Base-by-base conservation (phyloP, 345 rosid species). In the Noccaea caerulescens region DNA sequence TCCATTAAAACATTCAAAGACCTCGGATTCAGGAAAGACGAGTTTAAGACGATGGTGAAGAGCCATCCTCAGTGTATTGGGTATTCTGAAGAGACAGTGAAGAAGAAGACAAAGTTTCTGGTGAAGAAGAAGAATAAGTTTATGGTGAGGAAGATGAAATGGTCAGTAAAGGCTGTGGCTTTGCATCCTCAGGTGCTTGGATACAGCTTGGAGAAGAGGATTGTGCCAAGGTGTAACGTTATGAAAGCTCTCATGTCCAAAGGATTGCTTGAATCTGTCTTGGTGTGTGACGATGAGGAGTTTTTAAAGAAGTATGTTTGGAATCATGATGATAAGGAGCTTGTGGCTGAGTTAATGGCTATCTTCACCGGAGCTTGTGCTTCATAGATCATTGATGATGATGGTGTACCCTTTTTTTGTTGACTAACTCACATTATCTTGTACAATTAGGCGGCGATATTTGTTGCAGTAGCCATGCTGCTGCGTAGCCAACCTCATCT, bases 141-240 rank as follows among this genome's bases (percentile, higher is more conserved):
- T 6, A 4, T 4, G 6, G 36, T 33, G 36, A 5, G 7, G 36
- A 33, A 70, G 60, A 69, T 57, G 73, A 57, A 66, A 49, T 82
- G 74, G 69, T 20, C 63, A 45, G 10, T 77, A 10, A 3, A 34
- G 43, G 41, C 9, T n/a, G 14, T 80, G 10, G 66, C 45, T 37
- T 12, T 2, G 9, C 4, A 0, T 12, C 82, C 80, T 25, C 11
- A 9, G 3, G 56, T 68, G 14, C 1, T 82, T 11, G 14, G 5
- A 14, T 61, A 7, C 18, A 79, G 79, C 37, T 4, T 82, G 70
- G 63, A 79, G 76, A 69, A 63, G 72, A 73, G 76, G 57, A 73
- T 43, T 43, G 11, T 82, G 0, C 85, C 85, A 1, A 75, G 77
- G 76, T 76, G 79, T 63, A 61, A 49, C 0, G 71, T 82, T 3